These are phyloP conservation scores for Elaeis oleifera DNA, from an alignment of 202 grass and related monocot genomes.

Conservation along the genomic window DNA sequence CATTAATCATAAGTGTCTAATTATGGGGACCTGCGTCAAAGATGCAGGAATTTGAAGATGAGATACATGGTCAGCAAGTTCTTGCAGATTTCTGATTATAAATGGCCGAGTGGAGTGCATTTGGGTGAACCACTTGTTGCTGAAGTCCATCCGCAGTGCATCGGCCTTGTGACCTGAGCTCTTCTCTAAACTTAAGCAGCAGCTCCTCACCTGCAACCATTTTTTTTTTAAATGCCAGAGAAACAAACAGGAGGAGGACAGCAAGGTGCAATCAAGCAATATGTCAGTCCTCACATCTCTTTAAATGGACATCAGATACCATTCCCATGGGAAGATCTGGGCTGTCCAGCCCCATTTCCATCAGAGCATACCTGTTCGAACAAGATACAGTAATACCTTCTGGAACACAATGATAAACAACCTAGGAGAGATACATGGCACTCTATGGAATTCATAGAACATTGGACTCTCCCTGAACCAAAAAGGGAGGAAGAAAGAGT, in stretches of 20 bases:
- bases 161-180: slow-evolving; percentile 19
- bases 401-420: no score
- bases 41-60: background rate
- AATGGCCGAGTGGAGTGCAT: slow-evolving; percentile 62
- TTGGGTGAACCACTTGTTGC: slow-evolving; percentile 82
- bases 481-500: no score
- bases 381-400: background rate
- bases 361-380: slow-evolving; percentile 55
- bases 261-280: background rate
- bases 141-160: slow-evolving; percentile 47
- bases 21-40: background rate
- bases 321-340: slow-evolving; percentile 64
- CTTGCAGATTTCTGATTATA: slow-evolving; percentile 33
- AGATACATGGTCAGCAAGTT: slow-evolving; percentile 58
- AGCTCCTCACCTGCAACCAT: slow-evolving; percentile 44
- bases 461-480: no score
- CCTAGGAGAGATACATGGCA: no score
- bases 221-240: background rate
- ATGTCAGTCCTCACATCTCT: slow-evolving; percentile 38
- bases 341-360: slow-evolving; percentile 66
- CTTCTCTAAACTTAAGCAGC: slow-evolving; percentile 39
- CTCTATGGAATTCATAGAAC: no score
- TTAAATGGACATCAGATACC: slow-evolving; percentile 62
- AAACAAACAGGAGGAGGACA: slow-evolving; percentile 4
- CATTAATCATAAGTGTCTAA: background rate